phyloP scores from a whole-genome alignment of 345 rosid species.

The Noccaea bulbosa region DNA sequence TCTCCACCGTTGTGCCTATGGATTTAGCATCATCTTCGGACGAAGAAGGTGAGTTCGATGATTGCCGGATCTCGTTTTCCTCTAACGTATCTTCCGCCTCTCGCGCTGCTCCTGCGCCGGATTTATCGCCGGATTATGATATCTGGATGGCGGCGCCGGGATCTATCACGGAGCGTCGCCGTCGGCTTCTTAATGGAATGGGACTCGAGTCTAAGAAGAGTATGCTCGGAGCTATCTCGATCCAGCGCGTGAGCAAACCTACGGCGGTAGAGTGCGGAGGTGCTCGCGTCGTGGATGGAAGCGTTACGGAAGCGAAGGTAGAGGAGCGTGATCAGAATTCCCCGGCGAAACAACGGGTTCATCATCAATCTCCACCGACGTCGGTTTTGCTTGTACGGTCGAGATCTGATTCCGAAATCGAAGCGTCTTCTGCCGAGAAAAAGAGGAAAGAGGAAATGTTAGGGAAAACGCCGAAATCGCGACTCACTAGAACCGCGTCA shows the following conservation, averaged over 20 bases:
- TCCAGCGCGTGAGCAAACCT: conserved; percentile 38
- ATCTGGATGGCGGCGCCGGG: conserved; percentile 93
- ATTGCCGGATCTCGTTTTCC: conserved; percentile 68
- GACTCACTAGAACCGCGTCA: conserved; percentile 67
- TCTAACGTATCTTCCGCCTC: conserved; percentile 49
- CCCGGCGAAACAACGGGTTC: conserved; percentile 22
- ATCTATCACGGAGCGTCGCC: conserved; percentile 72
- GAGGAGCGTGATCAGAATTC: conserved; percentile 11
- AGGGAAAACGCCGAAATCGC: conserved; percentile 65
- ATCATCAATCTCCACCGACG: conserved; percentile 33
- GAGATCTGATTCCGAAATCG: conserved; percentile 75
- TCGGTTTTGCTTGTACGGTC: conserved; percentile 63
- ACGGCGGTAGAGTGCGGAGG: not conserved
- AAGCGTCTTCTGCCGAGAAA: conserved; percentile 49
- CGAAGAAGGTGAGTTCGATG: conserved; percentile 71
- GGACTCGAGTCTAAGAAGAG: conserved; percentile 58
- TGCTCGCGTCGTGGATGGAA: conserved; percentile 1
- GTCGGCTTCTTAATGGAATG: conserved; percentile 76
- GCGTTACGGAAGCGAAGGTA: conserved; percentile 23
- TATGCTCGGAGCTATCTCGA: conserved; percentile 46
- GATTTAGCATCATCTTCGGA: conserved; percentile 73
- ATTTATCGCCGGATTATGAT: conserved; percentile 62
- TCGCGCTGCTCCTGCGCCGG: conserved; percentile 35
- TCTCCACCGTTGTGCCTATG: conserved; percentile 53
- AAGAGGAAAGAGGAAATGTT: conserved; percentile 69